phyloP scores from a whole-genome alignment of 2,329 filamentous ascomycete species.

The Xylaria sp. region DNA sequence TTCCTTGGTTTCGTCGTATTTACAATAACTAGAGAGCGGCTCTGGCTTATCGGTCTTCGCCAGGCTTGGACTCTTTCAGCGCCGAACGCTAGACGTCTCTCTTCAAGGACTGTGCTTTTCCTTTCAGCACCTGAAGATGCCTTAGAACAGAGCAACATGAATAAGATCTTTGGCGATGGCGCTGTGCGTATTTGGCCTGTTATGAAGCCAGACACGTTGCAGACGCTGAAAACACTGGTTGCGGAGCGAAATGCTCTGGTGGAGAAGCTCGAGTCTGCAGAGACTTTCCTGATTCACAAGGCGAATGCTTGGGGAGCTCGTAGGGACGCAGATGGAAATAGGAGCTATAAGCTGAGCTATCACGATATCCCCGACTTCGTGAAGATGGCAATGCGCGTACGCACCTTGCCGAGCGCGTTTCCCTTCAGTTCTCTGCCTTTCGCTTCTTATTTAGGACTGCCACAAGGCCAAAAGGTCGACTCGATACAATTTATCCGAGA shows the following conservation, averaged over 20 bases:
- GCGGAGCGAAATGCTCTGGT: constrained; percentile 79
- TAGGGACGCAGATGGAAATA: constrained; percentile 34
- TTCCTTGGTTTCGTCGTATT: constrained; percentile 92
- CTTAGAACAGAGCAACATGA: constrained; percentile 77
- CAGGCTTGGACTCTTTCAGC: constrained; percentile 94
- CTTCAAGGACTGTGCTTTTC: constrained; percentile 92
- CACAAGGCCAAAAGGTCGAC: constrained; percentile 79
- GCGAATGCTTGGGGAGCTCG: constrained; percentile 71
- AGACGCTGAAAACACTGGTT: constrained; percentile 80
- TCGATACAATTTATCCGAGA: constrained; percentile 86
- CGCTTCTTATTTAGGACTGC: constrained; percentile 13
- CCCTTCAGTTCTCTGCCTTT: constrained; percentile 61
- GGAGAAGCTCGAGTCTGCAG: constrained; percentile 82
- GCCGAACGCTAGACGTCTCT: constrained; percentile 83
- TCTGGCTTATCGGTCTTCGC: constrained; percentile 93
- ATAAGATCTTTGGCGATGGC: constrained; percentile 79
- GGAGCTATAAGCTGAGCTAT: constrained; percentile 31
- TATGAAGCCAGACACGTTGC: constrained; percentile 77
- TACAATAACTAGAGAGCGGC: constrained; percentile 86
- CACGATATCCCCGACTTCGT: constrained; percentile 42
- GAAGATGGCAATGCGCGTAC: constrained; percentile 45
- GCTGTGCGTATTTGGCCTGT: constrained; percentile 88
- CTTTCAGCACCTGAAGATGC: constrained; percentile 84
- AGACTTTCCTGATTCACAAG: constrained; percentile 81
- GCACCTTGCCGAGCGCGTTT: constrained; percentile 72